phyloP scores from a whole-genome alignment of 2,329 filamentous ascomycete genomes.

The Cladorrhinum sp. region DNA sequence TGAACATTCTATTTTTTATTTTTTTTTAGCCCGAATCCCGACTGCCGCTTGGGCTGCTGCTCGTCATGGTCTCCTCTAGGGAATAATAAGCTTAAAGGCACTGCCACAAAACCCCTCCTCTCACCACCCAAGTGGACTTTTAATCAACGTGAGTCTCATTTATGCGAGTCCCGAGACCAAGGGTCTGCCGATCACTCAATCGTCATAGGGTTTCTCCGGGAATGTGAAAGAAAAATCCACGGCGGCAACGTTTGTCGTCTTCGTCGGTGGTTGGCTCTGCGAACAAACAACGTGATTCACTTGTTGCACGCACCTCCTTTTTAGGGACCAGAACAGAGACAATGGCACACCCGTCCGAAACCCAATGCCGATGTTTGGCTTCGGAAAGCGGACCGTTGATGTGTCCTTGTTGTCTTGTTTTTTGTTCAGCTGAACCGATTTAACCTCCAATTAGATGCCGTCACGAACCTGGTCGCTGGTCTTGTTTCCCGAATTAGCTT shows the following conservation, averaged over 20 bases:
- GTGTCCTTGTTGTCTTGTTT: not conserved
- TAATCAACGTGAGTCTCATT: not conserved
- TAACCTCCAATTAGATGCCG: slow-evolving; percentile 15
- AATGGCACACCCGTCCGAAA: not conserved
- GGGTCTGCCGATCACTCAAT: slow-evolving; percentile 1
- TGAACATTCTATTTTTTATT: not conserved
- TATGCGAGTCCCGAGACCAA: not conserved
- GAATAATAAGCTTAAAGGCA: not conserved
- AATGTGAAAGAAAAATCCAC: not conserved
- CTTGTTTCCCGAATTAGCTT: slow-evolving; percentile 25
- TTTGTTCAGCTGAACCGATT: slow-evolving; percentile 21
- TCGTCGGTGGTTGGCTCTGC: not conserved
- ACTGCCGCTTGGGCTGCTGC: not conserved
- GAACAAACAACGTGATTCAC: not conserved
- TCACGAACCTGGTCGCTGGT: not conserved
- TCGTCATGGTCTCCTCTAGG: not conserved
- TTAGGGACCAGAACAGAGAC: slow-evolving; percentile 7
- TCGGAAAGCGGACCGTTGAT: slow-evolving; percentile 15
- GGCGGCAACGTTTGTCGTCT: not conserved
- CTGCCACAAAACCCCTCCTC: not conserved
- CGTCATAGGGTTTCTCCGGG: slow-evolving; percentile 8
- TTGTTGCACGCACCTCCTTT: slow-evolving; percentile 12
- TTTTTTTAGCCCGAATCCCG: not conserved
- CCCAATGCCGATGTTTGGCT: slow-evolving; percentile 15
- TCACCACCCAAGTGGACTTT: too few relatives aligned